Base-by-base conservation (phyloP, 306 rosid genomes). In the Vigna angularis region DNA sequence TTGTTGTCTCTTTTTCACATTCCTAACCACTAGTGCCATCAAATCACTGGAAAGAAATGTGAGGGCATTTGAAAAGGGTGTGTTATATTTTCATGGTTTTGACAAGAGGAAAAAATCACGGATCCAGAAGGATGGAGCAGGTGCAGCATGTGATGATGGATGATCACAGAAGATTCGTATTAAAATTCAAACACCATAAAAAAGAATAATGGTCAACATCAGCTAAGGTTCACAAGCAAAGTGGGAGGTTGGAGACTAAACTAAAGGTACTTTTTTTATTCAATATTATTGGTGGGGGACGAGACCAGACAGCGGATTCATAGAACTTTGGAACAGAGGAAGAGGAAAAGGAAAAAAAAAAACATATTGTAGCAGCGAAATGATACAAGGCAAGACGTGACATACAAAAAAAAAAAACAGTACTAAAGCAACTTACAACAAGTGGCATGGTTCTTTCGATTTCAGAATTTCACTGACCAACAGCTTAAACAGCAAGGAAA, bases 401-500 rank as follows among this genome's bases (percentile, higher is more conserved):
- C n/a, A 15, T 5, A 50, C 5, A 0, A 30, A 30, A 30, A 4
- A 34, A 34, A 34, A 34, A 34, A 34, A 71, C 45, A 40, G 2
- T 51, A 26, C 28, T 26, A 26, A 26, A 26, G 2, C 9, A 9
- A 63, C 17, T 63, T n/a, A 6, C 18, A 24, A 16, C 18, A 24
- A 16, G 14, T 45, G 58, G 8, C 34, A 64, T 64, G 10, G 49
- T 40, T 52, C 32, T 66, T 78, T 78, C 76, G 76, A 78, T 57
- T 66, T 77, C 73, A 4, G 47, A 42, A 42, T 42, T 42, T 42
- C 47, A 42, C 47, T 40, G 22, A 26, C 48, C n/a, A 67, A 58
- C 75, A 14, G 28, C 53, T 32, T 45, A 36, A 57, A 47, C 70
- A 71, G 14, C 56, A 16, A 28, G 76, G 16, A 7, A 45, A 59